These are phyloP conservation scores for Madurella mycetomatis DNA, from an alignment of 2,329 filamentous ascomycete genomes.

Conservation along the genomic window DNA sequence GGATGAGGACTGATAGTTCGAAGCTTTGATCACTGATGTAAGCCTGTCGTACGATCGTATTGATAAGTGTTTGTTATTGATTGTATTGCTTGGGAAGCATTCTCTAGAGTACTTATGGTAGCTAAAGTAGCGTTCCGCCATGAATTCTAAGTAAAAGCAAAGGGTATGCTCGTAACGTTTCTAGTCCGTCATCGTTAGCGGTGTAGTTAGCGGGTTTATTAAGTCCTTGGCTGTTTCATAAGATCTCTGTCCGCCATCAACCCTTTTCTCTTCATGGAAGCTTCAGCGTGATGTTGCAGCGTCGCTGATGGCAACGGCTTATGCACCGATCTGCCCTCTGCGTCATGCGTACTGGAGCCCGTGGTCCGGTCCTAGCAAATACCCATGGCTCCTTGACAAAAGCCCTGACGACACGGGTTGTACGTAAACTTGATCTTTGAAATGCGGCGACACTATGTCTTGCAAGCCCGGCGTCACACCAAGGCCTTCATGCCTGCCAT, in stretches of 20 bases:
- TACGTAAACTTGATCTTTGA: background rate
- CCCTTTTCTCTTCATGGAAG: background rate
- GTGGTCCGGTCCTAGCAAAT: too few species aligned
- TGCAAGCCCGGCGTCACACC: background rate
- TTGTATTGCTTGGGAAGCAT: too few species aligned
- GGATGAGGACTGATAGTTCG: conserved; percentile 64
- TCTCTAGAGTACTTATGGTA: too few species aligned
- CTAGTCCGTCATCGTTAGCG: too few species aligned
- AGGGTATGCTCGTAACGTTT: too few species aligned
- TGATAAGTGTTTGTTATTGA: background rate
- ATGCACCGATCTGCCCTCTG: background rate
- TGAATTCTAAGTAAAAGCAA: too few species aligned
- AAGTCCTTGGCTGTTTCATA: too few species aligned
- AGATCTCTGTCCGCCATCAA: too few species aligned
- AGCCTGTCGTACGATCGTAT: background rate
- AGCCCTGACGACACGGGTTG: background rate
- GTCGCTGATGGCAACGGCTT: background rate
- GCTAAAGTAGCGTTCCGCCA: too few species aligned
- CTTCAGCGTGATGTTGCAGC: background rate
- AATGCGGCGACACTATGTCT: conserved; percentile 5
- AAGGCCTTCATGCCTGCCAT: background rate
- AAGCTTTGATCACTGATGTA: conserved; percentile 20
- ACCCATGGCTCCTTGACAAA: background rate
- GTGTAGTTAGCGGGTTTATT: too few species aligned
- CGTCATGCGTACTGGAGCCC: background rate